Evolutionary conservation across 1,284 basidiomycete species (phyloP).

Genomic region (Chalciporus sp.): DNA sequence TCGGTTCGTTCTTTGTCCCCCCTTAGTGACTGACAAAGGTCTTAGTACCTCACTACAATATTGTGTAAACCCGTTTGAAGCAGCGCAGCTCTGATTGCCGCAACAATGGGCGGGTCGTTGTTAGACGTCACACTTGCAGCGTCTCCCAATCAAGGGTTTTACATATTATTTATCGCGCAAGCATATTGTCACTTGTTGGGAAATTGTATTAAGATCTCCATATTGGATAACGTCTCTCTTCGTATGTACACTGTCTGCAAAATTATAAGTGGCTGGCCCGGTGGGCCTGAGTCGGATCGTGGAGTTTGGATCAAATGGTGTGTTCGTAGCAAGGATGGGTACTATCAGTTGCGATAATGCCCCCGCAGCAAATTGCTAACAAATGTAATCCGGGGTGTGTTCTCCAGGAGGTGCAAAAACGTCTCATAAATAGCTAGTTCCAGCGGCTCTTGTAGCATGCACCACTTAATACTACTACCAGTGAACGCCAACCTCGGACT

Average conservation of each 20-base stretch:
- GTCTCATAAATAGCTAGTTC: too few species aligned
- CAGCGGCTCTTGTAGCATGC: too few species aligned
- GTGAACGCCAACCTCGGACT: too few species aligned
- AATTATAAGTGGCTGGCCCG: too few species aligned
- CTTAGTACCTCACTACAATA: conserved; percentile 57
- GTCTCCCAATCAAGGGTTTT: conserved; percentile 10
- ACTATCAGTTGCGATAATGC: too few species aligned
- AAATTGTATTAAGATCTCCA: conserved; percentile 32
- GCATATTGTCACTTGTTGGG: conserved; percentile 31
- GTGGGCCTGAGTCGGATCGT: too few species aligned
- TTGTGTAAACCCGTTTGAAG: conserved; percentile 58
- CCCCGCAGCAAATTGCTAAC: too few species aligned
- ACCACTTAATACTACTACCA: too few species aligned
- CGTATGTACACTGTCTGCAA: conserved; percentile 9
- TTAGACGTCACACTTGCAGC: conserved; percentile 25
- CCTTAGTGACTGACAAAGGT: conserved; percentile 15
- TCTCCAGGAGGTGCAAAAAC: too few species aligned
- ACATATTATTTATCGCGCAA: conserved; percentile 34
- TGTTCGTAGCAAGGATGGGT: too few species aligned
- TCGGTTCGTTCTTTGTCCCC: not conserved
- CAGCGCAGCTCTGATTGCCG: conserved; percentile 7
- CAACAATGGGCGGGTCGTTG: conserved; percentile 27
- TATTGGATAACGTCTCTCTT: conserved; percentile 13
- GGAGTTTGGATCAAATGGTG: too few species aligned
- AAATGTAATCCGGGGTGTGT: too few species aligned